Conservation (phyloP, 2,329 filamentous ascomycete genomes). For the Alternaria brassicae region DNA sequence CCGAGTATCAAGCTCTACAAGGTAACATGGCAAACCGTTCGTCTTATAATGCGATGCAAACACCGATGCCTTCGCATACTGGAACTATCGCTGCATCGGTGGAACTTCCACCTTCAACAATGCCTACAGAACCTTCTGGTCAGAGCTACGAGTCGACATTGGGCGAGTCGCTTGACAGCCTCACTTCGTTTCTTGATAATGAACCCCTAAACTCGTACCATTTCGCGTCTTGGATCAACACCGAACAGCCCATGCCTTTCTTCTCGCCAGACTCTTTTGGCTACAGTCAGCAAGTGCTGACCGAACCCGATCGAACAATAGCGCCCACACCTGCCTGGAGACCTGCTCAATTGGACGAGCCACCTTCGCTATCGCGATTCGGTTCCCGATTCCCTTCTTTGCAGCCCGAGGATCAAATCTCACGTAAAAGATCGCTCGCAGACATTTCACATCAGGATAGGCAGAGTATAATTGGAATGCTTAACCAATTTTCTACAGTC, state of each 20-base stretch:
- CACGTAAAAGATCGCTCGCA: constrained; percentile 33
- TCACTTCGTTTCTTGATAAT: constrained; percentile 50
- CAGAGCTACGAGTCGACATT: constrained; percentile 27
- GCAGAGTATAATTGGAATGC: constrained; percentile 61
- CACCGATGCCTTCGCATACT: constrained; percentile 22
- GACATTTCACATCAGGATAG: constrained; percentile 47
- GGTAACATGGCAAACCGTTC: constrained; percentile 29
- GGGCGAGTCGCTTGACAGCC: constrained; percentile 47
- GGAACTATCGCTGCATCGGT: constrained; percentile 20
- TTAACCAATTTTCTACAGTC: constrained; percentile 68
- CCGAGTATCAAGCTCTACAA: constrained; percentile 52
- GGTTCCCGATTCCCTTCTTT: constrained; percentile 51
- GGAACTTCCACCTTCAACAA: constrained; percentile 20
- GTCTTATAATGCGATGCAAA: constrained; percentile 19
- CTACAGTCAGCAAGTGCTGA: constrained; percentile 37
- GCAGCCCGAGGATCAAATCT: constrained; percentile 46
- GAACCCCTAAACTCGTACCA: constrained; percentile 50
- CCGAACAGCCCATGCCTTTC: constrained; percentile 53
- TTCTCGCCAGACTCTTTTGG: constrained; percentile 51
- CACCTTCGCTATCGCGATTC: constrained; percentile 47
- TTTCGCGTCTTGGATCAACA: constrained; percentile 49
- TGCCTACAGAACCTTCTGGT: constrained; percentile 4
- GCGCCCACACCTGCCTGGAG: constrained; percentile 14
- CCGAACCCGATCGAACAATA: constrained; percentile 14
- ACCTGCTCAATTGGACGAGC: constrained; percentile 35